Evolutionary conservation across 2,329 filamentous ascomycete species (phyloP), one percentile per base, ranked within the genome.

Genomic region (Myrmaecium sp.): DNA sequence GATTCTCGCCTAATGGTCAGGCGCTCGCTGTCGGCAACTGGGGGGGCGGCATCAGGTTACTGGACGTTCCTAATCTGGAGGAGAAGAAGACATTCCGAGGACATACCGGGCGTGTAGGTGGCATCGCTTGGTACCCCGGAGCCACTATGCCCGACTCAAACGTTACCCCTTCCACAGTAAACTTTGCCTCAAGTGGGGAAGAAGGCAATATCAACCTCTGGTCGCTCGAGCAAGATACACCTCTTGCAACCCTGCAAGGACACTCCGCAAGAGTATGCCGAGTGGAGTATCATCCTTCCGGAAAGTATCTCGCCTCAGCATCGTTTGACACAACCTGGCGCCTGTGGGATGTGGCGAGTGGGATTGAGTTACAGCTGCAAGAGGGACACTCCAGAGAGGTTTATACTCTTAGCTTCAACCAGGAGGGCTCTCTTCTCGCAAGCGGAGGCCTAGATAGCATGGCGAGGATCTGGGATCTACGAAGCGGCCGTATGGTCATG

Each of bases 261-360:
- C 89, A 98, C 45, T 74, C 69, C 4, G 79, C 78, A 28, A 74
- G 89, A 33, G 83, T 98, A 6, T 93, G 83, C 41, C 72, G 86
- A 30, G 76, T 92, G 8, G 89, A 93, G 32, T 93, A 95, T 44
- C 89, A 98, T 39, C 89, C 89, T 0, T 92, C 81, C 0, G 86
- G 86, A 3, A 67, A 67, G 34, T 95, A 86, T 43, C 61, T 95
- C 5, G 89, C 86, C 4, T 93, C 84, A 1, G 89, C 89, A 5
- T 93, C 83, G 0, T 89, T 89, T 42, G 89, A 98, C 47, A 93
- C 83, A 2, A 93, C 89, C 1, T 98, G 89, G 89, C 72, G 86
- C 23, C 60, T 98, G 17, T 98, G 89, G 86, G 86, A 95, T 47
- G 71, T 95, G 1, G 74, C 81, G 38, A 89, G 77, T 0, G 80